phyloP scores from a whole-genome alignment of 306 rosid species.

The Rosa persica region DNA sequence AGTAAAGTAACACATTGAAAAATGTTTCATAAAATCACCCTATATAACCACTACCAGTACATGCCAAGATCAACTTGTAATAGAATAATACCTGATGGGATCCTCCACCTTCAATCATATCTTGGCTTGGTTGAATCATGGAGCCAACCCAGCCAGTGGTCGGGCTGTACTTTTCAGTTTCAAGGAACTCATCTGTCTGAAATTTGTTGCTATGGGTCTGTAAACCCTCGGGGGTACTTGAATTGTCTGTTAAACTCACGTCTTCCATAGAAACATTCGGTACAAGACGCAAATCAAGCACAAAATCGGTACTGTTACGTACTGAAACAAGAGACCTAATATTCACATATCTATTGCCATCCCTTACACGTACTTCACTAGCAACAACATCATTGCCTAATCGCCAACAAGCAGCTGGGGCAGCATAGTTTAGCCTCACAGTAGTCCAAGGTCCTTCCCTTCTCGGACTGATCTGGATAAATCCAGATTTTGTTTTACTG shows the following conservation, averaged over 20 bases:
- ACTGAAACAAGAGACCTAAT: constrained; percentile 90
- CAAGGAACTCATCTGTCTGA: constrained; percentile 61
- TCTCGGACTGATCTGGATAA: constrained; percentile 93
- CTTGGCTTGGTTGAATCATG: constrained; percentile 39
- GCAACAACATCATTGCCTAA: constrained; percentile 89
- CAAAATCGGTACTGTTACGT: constrained; percentile 65
- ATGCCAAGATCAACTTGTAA: constrained; percentile 15
- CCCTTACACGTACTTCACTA: constrained; percentile 83
- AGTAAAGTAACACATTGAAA: not conserved
- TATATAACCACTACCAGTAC: constrained; percentile 14
- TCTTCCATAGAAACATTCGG: constrained; percentile 38
- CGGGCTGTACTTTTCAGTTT: constrained; percentile 70
- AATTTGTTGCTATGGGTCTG: constrained; percentile 36
- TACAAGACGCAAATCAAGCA: constrained; percentile 68
- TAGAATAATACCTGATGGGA: constrained; percentile 47
- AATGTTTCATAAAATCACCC: not conserved
- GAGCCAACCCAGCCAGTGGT: constrained; percentile 61
- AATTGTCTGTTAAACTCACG: constrained; percentile 26
- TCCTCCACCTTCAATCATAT: constrained; percentile 46
- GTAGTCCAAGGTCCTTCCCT: constrained; percentile 98
- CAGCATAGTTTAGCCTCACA: constrained; percentile 91
- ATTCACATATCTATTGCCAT: constrained; percentile 83
- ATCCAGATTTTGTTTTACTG: constrained; percentile 58
- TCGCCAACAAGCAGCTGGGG: constrained; percentile 99
- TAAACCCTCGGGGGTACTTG: constrained; percentile 40